These are phyloP conservation scores for Alternaria gaisen DNA, from an alignment of 2,329 filamentous ascomycete species.

Conservation along the genomic window DNA sequence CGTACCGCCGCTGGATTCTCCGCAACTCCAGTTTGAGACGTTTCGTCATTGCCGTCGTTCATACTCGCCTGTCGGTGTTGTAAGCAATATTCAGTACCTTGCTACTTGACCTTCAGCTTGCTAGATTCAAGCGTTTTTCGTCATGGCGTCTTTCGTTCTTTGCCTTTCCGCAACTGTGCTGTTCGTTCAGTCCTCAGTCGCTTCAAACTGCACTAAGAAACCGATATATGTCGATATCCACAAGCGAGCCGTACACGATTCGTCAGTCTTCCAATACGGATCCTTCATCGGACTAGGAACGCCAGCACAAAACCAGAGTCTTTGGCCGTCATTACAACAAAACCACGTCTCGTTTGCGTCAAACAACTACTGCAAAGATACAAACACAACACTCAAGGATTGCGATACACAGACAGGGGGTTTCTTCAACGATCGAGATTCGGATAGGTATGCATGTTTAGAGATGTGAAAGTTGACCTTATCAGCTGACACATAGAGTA, in stretches of 20 bases:
- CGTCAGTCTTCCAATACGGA: slow-evolving; percentile 54
- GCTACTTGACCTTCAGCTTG: slow-evolving; percentile 34
- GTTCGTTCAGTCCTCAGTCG: slow-evolving; percentile 48
- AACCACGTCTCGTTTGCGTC: slow-evolving; percentile 55
- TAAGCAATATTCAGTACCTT: slow-evolving; percentile 12
- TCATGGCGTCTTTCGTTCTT: slow-evolving; percentile 42
- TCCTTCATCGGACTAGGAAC: slow-evolving; percentile 56
- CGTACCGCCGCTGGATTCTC: slow-evolving; percentile 32
- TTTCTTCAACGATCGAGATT: slow-evolving; percentile 43
- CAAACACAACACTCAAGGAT: slow-evolving; percentile 43
- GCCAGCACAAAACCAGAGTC: slow-evolving; percentile 55
- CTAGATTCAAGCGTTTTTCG: slow-evolving; percentile 38
- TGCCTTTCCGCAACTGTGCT: slow-evolving; percentile 44
- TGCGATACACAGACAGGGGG: slow-evolving; percentile 48
- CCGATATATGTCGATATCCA: slow-evolving; percentile 58
- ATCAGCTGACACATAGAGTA: slow-evolving; percentile 26
- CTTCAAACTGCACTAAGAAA: slow-evolving; percentile 51
- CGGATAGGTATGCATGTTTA: slow-evolving; percentile 39
- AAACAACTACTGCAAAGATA: slow-evolving; percentile 46
- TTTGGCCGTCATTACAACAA: slow-evolving; percentile 54
- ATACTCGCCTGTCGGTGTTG: slow-evolving; percentile 22
- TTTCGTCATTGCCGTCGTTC: slow-evolving; percentile 27
- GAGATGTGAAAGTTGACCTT: not conserved
- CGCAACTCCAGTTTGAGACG: slow-evolving; percentile 32
- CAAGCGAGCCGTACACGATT: slow-evolving; percentile 53